These are phyloP conservation scores for Dendrostoma leiphaemia DNA, from an alignment of 2,329 filamentous ascomycete species.

Conservation along the genomic window DNA sequence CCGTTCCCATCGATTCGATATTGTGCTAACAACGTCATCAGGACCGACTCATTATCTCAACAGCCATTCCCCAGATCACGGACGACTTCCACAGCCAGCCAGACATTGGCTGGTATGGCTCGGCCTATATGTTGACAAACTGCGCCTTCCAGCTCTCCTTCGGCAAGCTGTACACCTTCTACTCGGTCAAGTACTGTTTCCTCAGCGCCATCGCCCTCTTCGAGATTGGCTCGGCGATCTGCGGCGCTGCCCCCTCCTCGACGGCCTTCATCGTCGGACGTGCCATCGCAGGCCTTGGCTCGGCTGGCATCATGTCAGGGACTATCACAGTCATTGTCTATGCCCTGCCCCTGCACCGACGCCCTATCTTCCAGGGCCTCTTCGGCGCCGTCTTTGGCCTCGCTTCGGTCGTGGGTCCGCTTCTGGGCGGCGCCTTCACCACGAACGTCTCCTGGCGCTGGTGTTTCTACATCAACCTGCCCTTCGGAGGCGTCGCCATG, in stretches of 20 bases:
- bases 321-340: conserved; percentile 33
- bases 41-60: conserved; percentile 36
- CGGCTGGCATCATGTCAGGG: conserved; percentile 37
- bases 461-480: conserved; percentile 37
- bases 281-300: conserved; percentile 37
- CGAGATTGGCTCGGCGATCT: conserved; percentile 38
- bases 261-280: conserved; percentile 40
- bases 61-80: conserved; percentile 38
- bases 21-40: no score
- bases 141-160: conserved; percentile 39
- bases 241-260: conserved; percentile 37
- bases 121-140: conserved; percentile 35
- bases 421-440: conserved; percentile 38
- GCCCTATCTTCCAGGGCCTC: conserved; percentile 33
- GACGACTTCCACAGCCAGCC: conserved; percentile 35
- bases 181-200: conserved; percentile 32
- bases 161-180: conserved; percentile 39
- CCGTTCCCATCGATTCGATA: no score
- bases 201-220: conserved; percentile 32
- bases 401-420: conserved; percentile 33
- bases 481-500: conserved; percentile 32
- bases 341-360: conserved; percentile 31
- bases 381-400: conserved; percentile 35
- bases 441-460: conserved; percentile 36
- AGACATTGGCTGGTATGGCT: conserved; percentile 39